Percentiles rank a stretch among this genome's conserved stretches.
Evolutionary conservation across 1,284 basidiomycete species (phyloP).

Genomic region (Marasmius fiardii): DNA sequence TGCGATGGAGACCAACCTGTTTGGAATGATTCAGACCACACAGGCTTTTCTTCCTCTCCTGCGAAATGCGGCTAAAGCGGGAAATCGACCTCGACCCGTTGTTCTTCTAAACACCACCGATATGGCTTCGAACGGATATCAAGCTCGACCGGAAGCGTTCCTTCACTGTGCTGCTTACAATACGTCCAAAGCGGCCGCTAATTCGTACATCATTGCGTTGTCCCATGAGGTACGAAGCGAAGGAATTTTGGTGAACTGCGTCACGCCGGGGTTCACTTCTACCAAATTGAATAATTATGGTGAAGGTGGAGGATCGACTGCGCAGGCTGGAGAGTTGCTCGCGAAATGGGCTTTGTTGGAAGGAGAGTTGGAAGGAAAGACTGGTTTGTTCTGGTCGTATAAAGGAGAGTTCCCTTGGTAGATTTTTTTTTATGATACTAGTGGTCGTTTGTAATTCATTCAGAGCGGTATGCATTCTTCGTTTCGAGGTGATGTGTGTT

Average conservation of each 20-base stretch:
- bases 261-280: slow-evolving; percentile 39
- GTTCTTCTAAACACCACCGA: slow-evolving; percentile 33
- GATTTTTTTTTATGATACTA: too few relatives aligned
- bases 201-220: slow-evolving; percentile 15
- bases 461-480: too few relatives aligned
- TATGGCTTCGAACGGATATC: slow-evolving; percentile 57
- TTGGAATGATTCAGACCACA: slow-evolving; percentile 35
- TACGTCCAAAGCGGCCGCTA: slow-evolving; percentile 16
- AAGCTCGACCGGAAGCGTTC: slow-evolving; percentile 10
- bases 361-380: slow-evolving; percentile 28
- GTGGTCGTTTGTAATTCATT: too few relatives aligned
- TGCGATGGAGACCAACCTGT: slow-evolving; percentile 36
- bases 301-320: slow-evolving; percentile 31
- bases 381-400: slow-evolving; percentile 2
- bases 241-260: slow-evolving; percentile 29
- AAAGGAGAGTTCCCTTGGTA: slow-evolving; percentile 3
- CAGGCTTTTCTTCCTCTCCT: slow-evolving; percentile 33
- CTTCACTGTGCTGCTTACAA: slow-evolving; percentile 16
- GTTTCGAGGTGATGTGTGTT: too few relatives aligned
- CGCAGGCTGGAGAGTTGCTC: slow-evolving; percentile 32
- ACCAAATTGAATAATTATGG: slow-evolving; percentile 37
- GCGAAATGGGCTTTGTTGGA: slow-evolving; percentile 33
- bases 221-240: slow-evolving; percentile 17
- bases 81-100: slow-evolving; percentile 15
- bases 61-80: slow-evolving; percentile 14